Evolutionary conservation across 441 rosid species (phyloP), one percentile per base, ranked within the genome.

Genomic region (Viola pubescens): DNA sequence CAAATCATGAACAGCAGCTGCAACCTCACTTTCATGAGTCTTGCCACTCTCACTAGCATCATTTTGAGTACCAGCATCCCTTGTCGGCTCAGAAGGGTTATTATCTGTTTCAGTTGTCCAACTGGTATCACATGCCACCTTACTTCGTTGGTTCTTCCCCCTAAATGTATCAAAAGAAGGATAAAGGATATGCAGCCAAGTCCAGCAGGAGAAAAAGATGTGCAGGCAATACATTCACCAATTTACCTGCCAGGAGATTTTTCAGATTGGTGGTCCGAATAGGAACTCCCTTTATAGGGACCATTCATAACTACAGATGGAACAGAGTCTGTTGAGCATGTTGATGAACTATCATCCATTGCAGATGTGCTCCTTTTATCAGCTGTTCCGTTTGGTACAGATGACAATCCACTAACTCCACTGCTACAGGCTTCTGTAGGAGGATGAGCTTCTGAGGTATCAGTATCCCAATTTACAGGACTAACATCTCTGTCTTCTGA

Each of bases 331-430:
- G 86, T 86, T 8, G 99, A 94, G 77, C 98, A 89, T 4, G 97
- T 90, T 14, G 97, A 94, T 43, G 99, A 90, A 79, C 95, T 94
- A 78, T 94, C 99, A 81, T 88, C 94, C 79, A 86, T 73, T 52
- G 69, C 67, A 52, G 75, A 82, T 41, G 74, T 76, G 66, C 68
- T 77, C 72, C 80, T 85, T 66, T 80, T 87, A 50, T 88, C 95
- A 48, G 75, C 57, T 59, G 66, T 62, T 62, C 88, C 96, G 70
- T 80, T 81, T 14, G 84, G 87, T 47, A 75, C 73, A 59, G 87
- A 79, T 56, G 83, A 75, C 51, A 84, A 68, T 59, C 81, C 77
- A 73, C 72, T 67, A 63, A 75, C 69, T 67, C 77, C 85, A 71
- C 83, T 76, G 67, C 81, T 77, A 70, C 78, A 62, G 68, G 76